Evolutionary conservation across 345 rosid genomes (phyloP), one percentile per base, ranked within the genome.

Genomic region (Diplotaxis tenuifolia): DNA sequence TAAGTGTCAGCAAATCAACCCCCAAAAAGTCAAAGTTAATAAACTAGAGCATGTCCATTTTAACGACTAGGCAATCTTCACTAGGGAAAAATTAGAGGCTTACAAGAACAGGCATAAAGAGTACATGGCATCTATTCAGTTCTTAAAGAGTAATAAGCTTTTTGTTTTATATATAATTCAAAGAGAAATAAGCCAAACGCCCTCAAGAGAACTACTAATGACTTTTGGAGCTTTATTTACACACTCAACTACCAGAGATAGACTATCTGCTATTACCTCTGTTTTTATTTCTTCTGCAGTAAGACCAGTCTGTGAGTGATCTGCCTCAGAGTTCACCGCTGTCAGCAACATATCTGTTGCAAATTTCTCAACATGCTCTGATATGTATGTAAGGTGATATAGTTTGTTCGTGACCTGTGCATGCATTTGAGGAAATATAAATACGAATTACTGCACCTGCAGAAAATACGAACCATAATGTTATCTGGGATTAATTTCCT

Each of bases 381-480:
- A 73, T 79, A 84, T 78, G 72, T 86, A 90, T 82, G 85, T 78
- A 42, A 95, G 77, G 82, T 83, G 97, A 86, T 85, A 92, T 56
- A 95, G 96, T 84, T 95, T 92, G 83, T 95, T 95, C 10, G 99
- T 88, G 72, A 92, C 97, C 99, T 95, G 80, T 59, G 76, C 76
- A 71, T 27, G 72, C 73, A 71, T 50, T 53, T 52, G 40, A 77
- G 69, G 67, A 53, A 81, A 84, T 40, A 81, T 38, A 78, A 54
- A 71, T 42, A 59, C n/a, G 42, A 73, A 72, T 29, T 34, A 32
- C 28, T 68, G 9, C 58, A 32, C 49, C 72, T 73, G 62, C 22
- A 68, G 58, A 14, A 62, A 20, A 67, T 65, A 57, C 62, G 16
- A 61, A 29, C 36, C n/a, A 80, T 25, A 68, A 19, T 57, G 32